Conservation (phyloP, 306 rosid species). For the Prunus fruticosa region DNA sequence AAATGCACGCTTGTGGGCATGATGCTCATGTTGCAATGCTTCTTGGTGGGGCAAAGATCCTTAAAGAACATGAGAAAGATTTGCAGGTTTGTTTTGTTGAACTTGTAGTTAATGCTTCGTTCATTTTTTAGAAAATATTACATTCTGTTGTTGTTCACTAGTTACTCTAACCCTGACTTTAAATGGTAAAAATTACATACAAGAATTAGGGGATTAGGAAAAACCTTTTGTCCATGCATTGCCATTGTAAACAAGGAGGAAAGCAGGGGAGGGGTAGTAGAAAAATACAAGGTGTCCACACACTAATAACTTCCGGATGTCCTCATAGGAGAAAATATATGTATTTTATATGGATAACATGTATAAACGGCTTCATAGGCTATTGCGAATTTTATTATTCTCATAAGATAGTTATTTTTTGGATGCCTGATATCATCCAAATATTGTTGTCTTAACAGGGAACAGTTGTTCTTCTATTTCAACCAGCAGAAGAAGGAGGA, state of each 20-base stretch:
- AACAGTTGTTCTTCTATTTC: conserved; percentile 83
- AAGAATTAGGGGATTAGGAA: background rate
- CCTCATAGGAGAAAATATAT: too few relatives aligned
- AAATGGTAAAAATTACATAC: background rate
- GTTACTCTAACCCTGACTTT: background rate
- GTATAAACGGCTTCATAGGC: background rate
- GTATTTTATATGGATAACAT: background rate
- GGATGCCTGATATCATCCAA: conserved; percentile 11
- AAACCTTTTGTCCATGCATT: background rate
- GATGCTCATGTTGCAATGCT: conserved; percentile 93
- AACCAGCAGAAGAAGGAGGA: conserved; percentile 96
- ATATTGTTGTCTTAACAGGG: conserved; percentile 47
- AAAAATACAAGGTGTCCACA: too few relatives aligned
- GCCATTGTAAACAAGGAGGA: background rate
- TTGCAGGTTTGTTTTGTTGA: conserved; percentile 43
- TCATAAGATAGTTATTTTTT: background rate
- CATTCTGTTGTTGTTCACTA: conserved; percentile 15
- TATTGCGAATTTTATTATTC: background rate
- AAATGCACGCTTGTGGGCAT: conserved; percentile 98
- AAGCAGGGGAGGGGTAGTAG: too few relatives aligned
- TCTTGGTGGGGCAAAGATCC: conserved; percentile 89
- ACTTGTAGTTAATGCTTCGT: background rate
- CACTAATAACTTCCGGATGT: too few relatives aligned
- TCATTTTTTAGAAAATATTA: background rate
- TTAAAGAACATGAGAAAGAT: conserved; percentile 67